A percentile compares a stretch with the other conserved stretches of the same genome.
Conservation (phyloP, 805 yeast genomes). For the Tetrapisispora arboricola region DNA sequence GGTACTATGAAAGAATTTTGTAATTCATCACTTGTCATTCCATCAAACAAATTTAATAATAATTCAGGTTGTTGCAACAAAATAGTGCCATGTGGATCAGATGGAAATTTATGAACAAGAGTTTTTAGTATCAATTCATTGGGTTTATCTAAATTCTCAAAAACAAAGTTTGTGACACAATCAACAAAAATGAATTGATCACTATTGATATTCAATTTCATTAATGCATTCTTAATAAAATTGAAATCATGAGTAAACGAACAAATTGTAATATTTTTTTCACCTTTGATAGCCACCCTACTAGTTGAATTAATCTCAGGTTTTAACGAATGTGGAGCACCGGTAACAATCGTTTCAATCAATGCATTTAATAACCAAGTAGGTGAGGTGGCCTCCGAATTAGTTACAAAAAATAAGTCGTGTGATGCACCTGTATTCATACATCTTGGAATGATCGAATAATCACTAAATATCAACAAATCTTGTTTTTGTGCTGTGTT, state of each 20-base stretch:
- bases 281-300: conserved; percentile 5
- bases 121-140: conserved; percentile 67
- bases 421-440: conserved; percentile 12
- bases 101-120: conserved; percentile 50
- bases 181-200: conserved; percentile 32
- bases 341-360: conserved; percentile 41
- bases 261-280: conserved; percentile 18
- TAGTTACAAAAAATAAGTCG: conserved; percentile 30
- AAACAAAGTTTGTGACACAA: conserved; percentile 38
- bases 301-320: conserved; percentile 18
- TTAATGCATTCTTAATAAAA: conserved; percentile 13
- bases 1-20: conserved; percentile 21
- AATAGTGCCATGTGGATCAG: conserved; percentile 20
- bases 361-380: conserved; percentile 51
- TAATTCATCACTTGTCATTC: conserved; percentile 20
- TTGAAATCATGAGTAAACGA: conserved; percentile 21
- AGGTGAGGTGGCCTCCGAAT: conserved; percentile 46
- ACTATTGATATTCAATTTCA: conserved; percentile 12
- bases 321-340: conserved; percentile 35
- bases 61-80: conserved; percentile 28
- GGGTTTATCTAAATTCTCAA: conserved; percentile 41
- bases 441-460: conserved; percentile 31
- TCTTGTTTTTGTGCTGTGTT: conserved; percentile 44
- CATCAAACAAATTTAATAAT: conserved; percentile 19
- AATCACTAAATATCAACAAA: conserved; percentile 41